These are phyloP conservation scores for Pythium phragmitis DNA, from an alignment of 352 stramenopile species.

Conservation along the genomic window DNA sequence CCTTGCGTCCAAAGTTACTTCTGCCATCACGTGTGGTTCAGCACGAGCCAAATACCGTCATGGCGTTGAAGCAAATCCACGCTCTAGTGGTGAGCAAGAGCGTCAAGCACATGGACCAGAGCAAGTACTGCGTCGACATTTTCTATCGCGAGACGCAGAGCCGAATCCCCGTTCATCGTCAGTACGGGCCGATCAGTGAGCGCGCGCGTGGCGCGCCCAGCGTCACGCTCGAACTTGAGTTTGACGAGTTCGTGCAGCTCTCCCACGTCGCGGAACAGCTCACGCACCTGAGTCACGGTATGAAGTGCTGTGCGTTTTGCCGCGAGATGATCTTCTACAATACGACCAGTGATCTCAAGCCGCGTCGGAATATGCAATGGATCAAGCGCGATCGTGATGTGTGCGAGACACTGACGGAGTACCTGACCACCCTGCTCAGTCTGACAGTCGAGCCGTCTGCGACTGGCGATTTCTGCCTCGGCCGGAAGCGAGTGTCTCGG, in stretches of 20 bases:
- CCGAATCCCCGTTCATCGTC: background rate
- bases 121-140: background rate
- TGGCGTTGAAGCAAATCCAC: background rate
- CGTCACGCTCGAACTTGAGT: background rate
- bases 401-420: background rate
- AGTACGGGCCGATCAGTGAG: background rate
- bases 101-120: background rate
- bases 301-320: background rate
- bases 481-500: background rate
- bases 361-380: constrained; percentile 1
- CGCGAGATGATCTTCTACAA: background rate
- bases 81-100: background rate
- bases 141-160: background rate
- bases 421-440: background rate
- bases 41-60: background rate
- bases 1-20: background rate
- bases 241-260: background rate
- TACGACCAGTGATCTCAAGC: background rate
- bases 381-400: constrained; percentile 1
- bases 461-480: background rate
- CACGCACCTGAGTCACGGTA: background rate
- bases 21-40: background rate
- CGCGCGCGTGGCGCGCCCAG: background rate
- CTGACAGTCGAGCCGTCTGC: background rate
- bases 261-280: background rate